Evolutionary conservation across 1,284 basidiomycete genomes (phyloP).

Genomic region (Ceratobasidium sp.): DNA sequence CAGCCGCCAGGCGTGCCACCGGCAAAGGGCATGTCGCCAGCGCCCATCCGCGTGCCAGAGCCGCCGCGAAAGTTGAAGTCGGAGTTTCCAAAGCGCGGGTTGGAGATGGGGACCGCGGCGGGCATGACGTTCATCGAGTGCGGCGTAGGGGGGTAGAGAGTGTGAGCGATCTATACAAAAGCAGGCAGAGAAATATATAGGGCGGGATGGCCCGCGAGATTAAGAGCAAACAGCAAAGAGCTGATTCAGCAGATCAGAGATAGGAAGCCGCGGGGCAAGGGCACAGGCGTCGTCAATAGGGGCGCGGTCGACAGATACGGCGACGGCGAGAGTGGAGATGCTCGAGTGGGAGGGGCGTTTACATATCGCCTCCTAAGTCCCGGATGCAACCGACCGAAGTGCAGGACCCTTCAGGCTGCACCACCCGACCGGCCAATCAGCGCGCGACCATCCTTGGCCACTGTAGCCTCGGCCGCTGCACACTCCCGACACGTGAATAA

Average conservation of each 20-base stretch:
- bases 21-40: constrained; percentile 31
- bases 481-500: constrained; percentile 23
- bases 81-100: constrained; percentile 24
- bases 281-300: constrained; percentile 14
- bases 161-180: background rate
- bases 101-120: constrained; percentile 41
- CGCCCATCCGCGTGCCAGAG: constrained; percentile 39
- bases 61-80: constrained; percentile 33
- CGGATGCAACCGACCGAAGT: constrained; percentile 35
- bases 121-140: constrained; percentile 36
- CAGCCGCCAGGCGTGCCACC: constrained; percentile 32
- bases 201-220: background rate
- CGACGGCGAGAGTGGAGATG: constrained; percentile 30
- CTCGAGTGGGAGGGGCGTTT: constrained; percentile 37
- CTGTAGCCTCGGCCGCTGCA: background rate
- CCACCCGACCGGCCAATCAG: constrained; percentile 14
- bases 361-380: constrained; percentile 23
- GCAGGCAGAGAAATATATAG: background rate
- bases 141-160: background rate
- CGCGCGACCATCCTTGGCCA: too few relatives aligned
- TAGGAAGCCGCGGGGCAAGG: constrained; percentile 11
- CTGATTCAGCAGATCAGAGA: constrained; percentile 38
- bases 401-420: constrained; percentile 3
- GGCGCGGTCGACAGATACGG: constrained; percentile 30
- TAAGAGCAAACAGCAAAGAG: background rate